Percentiles rank a stretch among this genome's conserved stretches.
phyloP scores from a whole-genome alignment of 768 basidiomycete species.

The Lactarius pseudohatsudake region DNA sequence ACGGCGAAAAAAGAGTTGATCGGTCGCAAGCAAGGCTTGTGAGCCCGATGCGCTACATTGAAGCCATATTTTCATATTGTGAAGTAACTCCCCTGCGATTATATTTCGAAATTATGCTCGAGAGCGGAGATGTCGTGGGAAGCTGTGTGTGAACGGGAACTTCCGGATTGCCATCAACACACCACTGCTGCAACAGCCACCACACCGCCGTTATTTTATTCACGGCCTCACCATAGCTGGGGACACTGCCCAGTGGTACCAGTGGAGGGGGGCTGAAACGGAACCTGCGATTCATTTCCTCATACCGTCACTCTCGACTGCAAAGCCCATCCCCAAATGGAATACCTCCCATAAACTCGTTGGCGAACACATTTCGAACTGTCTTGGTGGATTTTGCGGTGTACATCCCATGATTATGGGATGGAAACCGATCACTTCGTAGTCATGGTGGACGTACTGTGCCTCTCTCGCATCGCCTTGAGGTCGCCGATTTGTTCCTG shows the following conservation, averaged over 20 bases:
- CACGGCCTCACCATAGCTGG: neutral
- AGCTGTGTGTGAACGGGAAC: neutral
- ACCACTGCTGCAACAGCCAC: neutral
- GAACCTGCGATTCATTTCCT: neutral
- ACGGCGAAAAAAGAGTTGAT: constrained; percentile 56
- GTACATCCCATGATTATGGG: neutral
- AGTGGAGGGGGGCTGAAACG: neutral
- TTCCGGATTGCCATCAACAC: neutral
- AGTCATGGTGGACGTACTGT: neutral
- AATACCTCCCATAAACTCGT: neutral
- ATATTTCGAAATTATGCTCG: neutral
- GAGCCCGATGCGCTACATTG: neutral
- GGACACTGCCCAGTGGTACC: neutral
- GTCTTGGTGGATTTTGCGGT: neutral
- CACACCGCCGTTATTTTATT: neutral
- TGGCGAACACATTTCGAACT: neutral
- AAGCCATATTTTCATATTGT: neutral
- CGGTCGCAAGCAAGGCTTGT: constrained; percentile 34
- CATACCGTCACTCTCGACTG: neutral
- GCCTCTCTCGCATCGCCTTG: neutral
- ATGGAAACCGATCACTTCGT: neutral
- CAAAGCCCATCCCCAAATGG: neutral
- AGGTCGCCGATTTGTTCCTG: neutral
- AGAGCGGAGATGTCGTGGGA: neutral
- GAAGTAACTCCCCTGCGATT: neutral